Conservation (phyloP, 129 eudicot species). For the Tagetes erecta region DNA sequence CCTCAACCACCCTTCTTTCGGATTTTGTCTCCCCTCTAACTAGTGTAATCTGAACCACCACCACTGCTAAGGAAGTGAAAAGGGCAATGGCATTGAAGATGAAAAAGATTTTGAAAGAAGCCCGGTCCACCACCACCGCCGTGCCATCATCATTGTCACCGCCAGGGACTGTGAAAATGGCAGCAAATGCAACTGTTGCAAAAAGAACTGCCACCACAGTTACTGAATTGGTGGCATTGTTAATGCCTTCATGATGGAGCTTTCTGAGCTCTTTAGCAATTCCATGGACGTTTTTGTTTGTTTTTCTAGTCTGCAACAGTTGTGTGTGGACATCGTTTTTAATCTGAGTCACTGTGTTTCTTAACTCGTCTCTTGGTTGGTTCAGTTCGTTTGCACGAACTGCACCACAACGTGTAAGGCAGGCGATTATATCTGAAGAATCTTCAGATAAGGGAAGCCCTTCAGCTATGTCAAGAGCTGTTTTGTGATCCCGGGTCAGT, state of each 20-base stretch:
- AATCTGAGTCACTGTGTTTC: constrained; percentile 79
- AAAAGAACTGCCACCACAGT: constrained; percentile 95
- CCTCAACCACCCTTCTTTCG: constrained; percentile 65
- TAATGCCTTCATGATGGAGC: constrained; percentile 87
- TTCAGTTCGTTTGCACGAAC: constrained; percentile 80
- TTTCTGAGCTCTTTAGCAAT: constrained; percentile 91
- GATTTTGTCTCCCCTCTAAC: constrained; percentile 82
- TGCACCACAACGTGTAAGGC: constrained; percentile 67
- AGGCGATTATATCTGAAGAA: constrained; percentile 53
- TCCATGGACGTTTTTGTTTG: constrained; percentile 71
- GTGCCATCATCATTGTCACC: constrained; percentile 53
- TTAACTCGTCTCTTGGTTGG: constrained; percentile 87
- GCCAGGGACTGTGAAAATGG: constrained; percentile 93
- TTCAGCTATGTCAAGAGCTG: constrained; percentile 92
- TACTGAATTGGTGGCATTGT: constrained; percentile 88
- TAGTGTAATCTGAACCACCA: constrained; percentile 81
- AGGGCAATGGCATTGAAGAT: constrained; percentile 75
- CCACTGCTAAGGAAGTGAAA: constrained; percentile 83
- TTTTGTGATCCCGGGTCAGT: constrained; percentile 71
- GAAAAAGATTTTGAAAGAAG: constrained; percentile 68
- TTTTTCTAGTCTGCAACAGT: constrained; percentile 69
- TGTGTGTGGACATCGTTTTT: constrained; percentile 85
- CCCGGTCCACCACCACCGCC: constrained; percentile 56
- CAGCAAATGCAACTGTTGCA: constrained; percentile 94
- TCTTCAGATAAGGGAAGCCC: constrained; percentile 77